Conservation (phyloP, 2,329 filamentous ascomycete genomes). For the Atkinsonella hypoxylon region DNA sequence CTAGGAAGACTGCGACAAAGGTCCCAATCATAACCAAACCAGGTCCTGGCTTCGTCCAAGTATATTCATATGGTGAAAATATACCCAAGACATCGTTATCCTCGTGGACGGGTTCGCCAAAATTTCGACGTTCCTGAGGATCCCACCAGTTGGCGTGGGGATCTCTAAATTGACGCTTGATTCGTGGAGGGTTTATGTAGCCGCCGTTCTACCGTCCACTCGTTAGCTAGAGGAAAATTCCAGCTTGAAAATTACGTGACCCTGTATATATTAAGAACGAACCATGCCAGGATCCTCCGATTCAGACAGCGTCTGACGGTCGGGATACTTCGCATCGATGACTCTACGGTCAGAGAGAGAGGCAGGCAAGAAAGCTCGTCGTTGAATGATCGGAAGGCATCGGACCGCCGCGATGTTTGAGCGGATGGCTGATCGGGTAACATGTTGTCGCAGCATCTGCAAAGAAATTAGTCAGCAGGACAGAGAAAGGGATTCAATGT, state of each 20-base stretch:
- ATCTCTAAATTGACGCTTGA: slow-evolving; percentile 88
- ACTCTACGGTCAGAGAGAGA: slow-evolving; percentile 33
- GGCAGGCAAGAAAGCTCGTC: slow-evolving; percentile 44
- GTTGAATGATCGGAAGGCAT: slow-evolving; percentile 41
- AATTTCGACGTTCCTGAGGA: slow-evolving; percentile 93
- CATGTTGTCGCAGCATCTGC: slow-evolving; percentile 51
- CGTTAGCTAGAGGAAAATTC: slow-evolving; percentile 12
- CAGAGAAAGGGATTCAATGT: neutral
- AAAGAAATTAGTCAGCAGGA: neutral
- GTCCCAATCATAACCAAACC: slow-evolving; percentile 54
- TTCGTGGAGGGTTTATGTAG: slow-evolving; percentile 63
- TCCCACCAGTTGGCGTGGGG: slow-evolving; percentile 95
- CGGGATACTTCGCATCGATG: slow-evolving; percentile 41
- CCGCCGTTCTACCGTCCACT: slow-evolving; percentile 56
- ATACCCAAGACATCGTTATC: slow-evolving; percentile 89
- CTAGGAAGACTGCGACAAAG: slow-evolving; percentile 53
- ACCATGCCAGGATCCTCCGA: slow-evolving; percentile 57
- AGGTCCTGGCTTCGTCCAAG: slow-evolving; percentile 61
- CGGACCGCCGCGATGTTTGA: slow-evolving; percentile 32
- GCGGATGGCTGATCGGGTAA: slow-evolving; percentile 38
- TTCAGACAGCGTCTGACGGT: slow-evolving; percentile 36
- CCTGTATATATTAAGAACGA: slow-evolving; percentile 17
- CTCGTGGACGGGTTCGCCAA: slow-evolving; percentile 90
- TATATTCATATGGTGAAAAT: slow-evolving; percentile 83
- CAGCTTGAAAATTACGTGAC: neutral